Evolutionary conservation across 208 protist species (phyloP), one percentile per base, ranked within the genome.

Genomic region (Lotmaria passim): DNA sequence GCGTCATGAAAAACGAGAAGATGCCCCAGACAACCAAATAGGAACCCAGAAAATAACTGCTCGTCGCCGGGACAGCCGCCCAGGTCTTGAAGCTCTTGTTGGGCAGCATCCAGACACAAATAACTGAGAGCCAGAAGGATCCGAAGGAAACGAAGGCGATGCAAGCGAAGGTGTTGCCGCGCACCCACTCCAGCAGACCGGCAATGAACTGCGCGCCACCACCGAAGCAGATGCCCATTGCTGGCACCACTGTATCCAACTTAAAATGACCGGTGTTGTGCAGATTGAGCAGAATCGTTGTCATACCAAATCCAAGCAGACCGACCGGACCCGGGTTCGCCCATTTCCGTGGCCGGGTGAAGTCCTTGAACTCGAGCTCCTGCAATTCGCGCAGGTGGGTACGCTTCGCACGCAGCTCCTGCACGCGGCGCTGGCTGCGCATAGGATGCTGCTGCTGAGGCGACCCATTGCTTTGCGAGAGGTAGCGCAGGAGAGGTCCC

Each of bases 301-400:
- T 82, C 66, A 92, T 78, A 39, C 86, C 83, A 36, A 89, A 92
- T 36, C 72, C 83, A 10, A 83, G 55, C 28, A 89, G 69, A 31
- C 79, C 82, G 17, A 87, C 6, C 1, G 78, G 73, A 19, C 51
- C 75, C 7, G 82, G 58, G 69, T 86, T 85, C 10, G 67, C 78
- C 14, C 21, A 14, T 15, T 78, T 79, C 24, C 47, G 51, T 24
- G 63, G n/a, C n/a, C n/a, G n/a, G n/a, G n/a, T 41, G 44, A 61
- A 48, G 38, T 6, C 14, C 17, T 33, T 26, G 58, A 30, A 63
- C 28, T 63, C 43, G 3, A 24, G 4, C 14, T 63, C 58, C 24
- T 63, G 58, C 43, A 63, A 43, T n/a, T 59, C 53, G 7, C 34
- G 30, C 15, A 59, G 34, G 53, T 21, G 30, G 33, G 11, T 7